Percentiles rank a stretch among this genome's conserved stretches.
phyloP scores from a whole-genome alignment of 257 asterid species.

The Thymus mandschuricus region DNA sequence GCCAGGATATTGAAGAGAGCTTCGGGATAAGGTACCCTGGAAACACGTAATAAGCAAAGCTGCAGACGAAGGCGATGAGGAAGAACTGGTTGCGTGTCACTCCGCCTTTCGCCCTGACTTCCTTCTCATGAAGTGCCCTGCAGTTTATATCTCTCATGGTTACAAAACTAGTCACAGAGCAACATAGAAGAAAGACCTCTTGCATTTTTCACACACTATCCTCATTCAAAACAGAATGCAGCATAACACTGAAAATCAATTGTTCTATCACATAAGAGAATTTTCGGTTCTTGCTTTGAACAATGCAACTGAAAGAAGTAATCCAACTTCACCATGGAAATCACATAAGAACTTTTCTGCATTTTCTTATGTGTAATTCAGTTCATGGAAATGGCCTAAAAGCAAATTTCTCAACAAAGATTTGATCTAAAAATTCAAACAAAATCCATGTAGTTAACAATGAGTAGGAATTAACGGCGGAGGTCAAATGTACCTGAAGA shows the following conservation, averaged over 20 bases:
- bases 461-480: background rate
- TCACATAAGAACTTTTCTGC: background rate
- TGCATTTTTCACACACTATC: background rate
- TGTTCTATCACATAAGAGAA: too few species aligned
- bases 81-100: conserved; percentile 83
- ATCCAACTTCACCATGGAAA: background rate
- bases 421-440: too few species aligned
- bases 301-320: background rate
- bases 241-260: background rate
- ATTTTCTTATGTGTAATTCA: background rate
- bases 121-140: conserved; percentile 96
- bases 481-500: conserved; percentile 60
- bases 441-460: background rate
- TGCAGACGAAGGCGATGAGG: conserved; percentile 80
- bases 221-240: background rate
- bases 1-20: conserved; percentile 87
- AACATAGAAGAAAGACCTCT: conserved; percentile 10
- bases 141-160: conserved; percentile 29
- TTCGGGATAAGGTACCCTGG: conserved; percentile 90
- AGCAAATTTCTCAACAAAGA: background rate
- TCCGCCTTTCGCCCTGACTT: conserved; percentile 65
- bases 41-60: conserved; percentile 86
- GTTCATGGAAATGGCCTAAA: background rate
- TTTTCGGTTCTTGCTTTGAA: background rate
- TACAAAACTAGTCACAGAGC: background rate